Evolutionary conservation across 2,329 filamentous ascomycete species (phyloP).

Genomic region (Phyllosticta citrichinensis): DNA sequence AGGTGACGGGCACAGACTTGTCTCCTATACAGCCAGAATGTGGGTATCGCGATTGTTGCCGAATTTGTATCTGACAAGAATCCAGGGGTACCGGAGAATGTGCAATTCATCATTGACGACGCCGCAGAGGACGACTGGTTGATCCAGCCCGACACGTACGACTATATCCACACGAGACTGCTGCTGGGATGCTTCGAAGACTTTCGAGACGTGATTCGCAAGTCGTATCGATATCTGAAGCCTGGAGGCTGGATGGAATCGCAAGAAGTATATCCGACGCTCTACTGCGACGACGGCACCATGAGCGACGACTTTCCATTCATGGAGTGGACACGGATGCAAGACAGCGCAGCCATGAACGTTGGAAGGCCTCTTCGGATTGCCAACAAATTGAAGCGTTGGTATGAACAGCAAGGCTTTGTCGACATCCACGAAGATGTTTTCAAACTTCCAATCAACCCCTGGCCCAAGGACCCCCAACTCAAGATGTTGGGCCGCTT

Average conservation of each 20-base stretch:
- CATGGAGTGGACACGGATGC: slow-evolving; percentile 36
- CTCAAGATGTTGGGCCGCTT: slow-evolving; percentile 40
- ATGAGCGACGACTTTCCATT: slow-evolving; percentile 39
- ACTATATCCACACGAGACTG: slow-evolving; percentile 51
- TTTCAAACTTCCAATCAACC: slow-evolving; percentile 43
- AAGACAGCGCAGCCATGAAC: slow-evolving; percentile 36
- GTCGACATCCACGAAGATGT: slow-evolving; percentile 45
- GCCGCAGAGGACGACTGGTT: slow-evolving; percentile 49
- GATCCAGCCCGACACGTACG: slow-evolving; percentile 40
- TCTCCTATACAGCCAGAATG: slow-evolving; percentile 31
- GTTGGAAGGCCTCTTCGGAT: slow-evolving; percentile 41
- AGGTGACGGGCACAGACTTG: slow-evolving; percentile 34
- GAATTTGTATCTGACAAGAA: neutral
- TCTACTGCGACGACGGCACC: slow-evolving; percentile 45
- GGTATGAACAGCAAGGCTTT: slow-evolving; percentile 48
- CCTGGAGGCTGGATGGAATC: slow-evolving; percentile 46
- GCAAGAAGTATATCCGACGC: slow-evolving; percentile 33
- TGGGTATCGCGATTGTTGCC: slow-evolving; percentile 11
- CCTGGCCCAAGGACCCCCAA: slow-evolving; percentile 40
- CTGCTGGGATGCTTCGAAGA: slow-evolving; percentile 49
- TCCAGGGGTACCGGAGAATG: slow-evolving; percentile 52
- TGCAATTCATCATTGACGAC: slow-evolving; percentile 66
- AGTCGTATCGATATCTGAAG: slow-evolving; percentile 42
- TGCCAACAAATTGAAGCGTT: slow-evolving; percentile 43
- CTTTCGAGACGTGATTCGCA: slow-evolving; percentile 45